Evolutionary conservation across 495 filamentous ascomycete genomes (phyloP), one percentile per base, ranked within the genome.

Genomic region (Clohesyomyces aquaticus): DNA sequence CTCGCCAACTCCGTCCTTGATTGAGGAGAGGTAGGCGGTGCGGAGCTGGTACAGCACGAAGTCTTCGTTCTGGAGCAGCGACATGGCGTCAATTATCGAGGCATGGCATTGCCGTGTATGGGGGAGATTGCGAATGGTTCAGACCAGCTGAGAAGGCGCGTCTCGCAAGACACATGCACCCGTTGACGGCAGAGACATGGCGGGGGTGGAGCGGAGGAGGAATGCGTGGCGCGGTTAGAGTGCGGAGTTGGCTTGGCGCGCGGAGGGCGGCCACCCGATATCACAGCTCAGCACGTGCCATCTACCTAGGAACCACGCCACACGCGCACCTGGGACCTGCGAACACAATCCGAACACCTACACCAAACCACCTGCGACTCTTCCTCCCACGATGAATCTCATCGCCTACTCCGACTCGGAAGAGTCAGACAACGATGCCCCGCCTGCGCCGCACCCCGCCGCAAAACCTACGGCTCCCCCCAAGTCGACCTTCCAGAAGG

Each of bases 1-100:
- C 73, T 98, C 94, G 50, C 95, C 94, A 41, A 98, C 92, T 50
- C 95, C 94, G 76, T 98, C 94, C 76, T 91, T 91, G 61, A 96
- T 90, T 43, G 87, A 84, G 47, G 89, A 88, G 4, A 98, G 87
- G 72, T 97, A 98, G 55, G 90, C 89, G 12, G 90, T 91, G 49
- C 94, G 91, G 38, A 98, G 77, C 71, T 96, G 91, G 82, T 96
- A 98, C 62, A 94, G 85, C 19, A 95, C 88, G 79, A 98, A 89
- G 74, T 93, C 96, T 50, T 27, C 18, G 50, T n/a, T n/a, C n/a
- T n/a, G n/a, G n/a, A n/a, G n/a, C n/a, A n/a, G n/a, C n/a, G n/a
- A n/a, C n/a, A n/a, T n/a, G n/a, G n/a, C n/a, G n/a, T n/a, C n/a
- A n/a, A n/a, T n/a, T n/a, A n/a, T n/a, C n/a, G 4, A 14, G 61